Base-by-base conservation (phyloP, 2,329 filamentous ascomycete species). In the Didymella segeticola region DNA sequence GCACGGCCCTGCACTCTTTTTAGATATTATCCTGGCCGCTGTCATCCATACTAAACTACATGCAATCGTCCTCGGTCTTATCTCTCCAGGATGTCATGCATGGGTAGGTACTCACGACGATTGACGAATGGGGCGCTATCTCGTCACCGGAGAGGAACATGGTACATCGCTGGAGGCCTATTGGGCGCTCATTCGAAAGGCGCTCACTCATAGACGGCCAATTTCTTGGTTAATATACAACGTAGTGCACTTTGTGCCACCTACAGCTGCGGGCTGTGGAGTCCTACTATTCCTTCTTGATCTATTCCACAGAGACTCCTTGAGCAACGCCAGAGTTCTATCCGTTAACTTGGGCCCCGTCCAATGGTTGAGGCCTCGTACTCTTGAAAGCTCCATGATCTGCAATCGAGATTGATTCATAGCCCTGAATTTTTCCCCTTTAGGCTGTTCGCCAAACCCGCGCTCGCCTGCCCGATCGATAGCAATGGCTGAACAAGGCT, bases 401-500 rank as follows among this genome's bases (percentile, higher is more conserved):
- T 15, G 38, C 12, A 12, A 5, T 31, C 20, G 9, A 20, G 5
- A 10, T 22, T 31, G n/a, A 14, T 14, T 29, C 37, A 37, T 23
- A 41, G 14, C 15, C 11, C 23, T 23, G n/a, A 9, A 17, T 29
- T 19, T 19, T 36, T 29, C 31, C 36, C 41, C 36, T 34, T 27
- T 22, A 26, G 45, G 20, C 11, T 11, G 36, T 23, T 27, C 17
- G 22, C 47, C 43, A 34, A 34, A 29, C 36, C 20, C 20, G 15
- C 34, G 39, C 29, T 22, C 11, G 34, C 14, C 29, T 30, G 38
- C 34, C 12, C 19, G 37, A 29, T 50, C 47, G 12, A 31, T 47
- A 47, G 22, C 30, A 10, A 60, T 57, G 50, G 55, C 45, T 20
- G 50, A 36, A n/a, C 43, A 63, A 45, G 50, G 52, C 20, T 63